phyloP scores from a whole-genome alignment of 192 early-diverging fungal genomes.

The Linnemannia schmuckeri region DNA sequence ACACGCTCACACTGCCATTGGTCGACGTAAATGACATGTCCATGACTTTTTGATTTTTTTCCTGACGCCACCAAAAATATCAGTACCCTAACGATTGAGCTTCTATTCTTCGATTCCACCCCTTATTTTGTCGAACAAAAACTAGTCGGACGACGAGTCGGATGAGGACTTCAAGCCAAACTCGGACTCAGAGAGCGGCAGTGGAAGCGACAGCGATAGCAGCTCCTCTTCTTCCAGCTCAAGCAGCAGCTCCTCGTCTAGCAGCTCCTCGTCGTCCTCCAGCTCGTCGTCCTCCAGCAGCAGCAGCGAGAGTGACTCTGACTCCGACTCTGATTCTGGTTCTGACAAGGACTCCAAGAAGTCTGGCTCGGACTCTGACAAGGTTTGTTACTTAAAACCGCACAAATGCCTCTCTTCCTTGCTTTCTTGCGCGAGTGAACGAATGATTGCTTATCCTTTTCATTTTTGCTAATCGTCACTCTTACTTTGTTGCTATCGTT shows the following conservation, averaged over 20 bases:
- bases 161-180: slow-evolving; percentile 37
- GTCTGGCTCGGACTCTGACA: slow-evolving; percentile 20
- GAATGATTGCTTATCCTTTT: neutral
- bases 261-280: slow-evolving; percentile 3
- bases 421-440: neutral
- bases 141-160: slow-evolving; percentile 48
- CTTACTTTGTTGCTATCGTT: neutral
- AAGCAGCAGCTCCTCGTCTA: neutral
- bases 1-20: neutral
- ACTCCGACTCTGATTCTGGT: slow-evolving; percentile 16
- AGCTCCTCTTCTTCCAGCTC: slow-evolving; percentile 6
- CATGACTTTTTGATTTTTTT: neutral
- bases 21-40: neutral
- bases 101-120: neutral
- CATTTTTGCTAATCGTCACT: too few relatives aligned
- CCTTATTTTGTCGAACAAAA: neutral
- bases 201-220: neutral
- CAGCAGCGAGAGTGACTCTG: slow-evolving; percentile 8
- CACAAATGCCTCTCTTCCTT: too few relatives aligned
- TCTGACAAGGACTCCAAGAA: slow-evolving; percentile 26
- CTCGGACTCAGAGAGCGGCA: slow-evolving; percentile 12
- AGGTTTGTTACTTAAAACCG: neutral
- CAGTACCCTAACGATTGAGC: too few relatives aligned
- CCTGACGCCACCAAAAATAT: slow-evolving; percentile 19
- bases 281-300: slow-evolving; percentile 13